Percentiles rank a stretch among this genome's conserved stretches.
Conservation (phyloP, 2,329 filamentous ascomycete species). For the Stagonosporopsis cucurbitacearum region DNA sequence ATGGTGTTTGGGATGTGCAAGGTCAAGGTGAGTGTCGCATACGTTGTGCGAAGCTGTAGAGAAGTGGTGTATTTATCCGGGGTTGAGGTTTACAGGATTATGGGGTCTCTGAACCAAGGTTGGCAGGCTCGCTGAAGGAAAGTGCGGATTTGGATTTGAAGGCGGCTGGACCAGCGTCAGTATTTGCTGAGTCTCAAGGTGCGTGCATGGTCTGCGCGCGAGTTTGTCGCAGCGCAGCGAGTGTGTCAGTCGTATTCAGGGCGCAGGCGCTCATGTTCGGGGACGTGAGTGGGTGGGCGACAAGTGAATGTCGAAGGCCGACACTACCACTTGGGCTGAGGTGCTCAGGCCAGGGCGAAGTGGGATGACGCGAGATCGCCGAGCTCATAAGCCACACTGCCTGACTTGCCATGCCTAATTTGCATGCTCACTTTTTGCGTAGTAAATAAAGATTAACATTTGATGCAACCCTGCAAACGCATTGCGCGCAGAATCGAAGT, state of each 20-base stretch:
- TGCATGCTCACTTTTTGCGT: not conserved
- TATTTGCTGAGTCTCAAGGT: conserved; percentile 27
- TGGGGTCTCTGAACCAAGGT: conserved; percentile 11
- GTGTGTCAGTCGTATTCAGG: conserved; percentile 21
- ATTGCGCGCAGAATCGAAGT: not conserved
- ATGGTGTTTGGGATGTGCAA: conserved; percentile 26
- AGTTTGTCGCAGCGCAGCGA: conserved; percentile 30
- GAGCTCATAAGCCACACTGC: conserved; percentile 5
- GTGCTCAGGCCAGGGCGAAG: conserved; percentile 10
- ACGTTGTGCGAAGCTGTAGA: conserved; percentile 11
- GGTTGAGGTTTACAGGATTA: conserved; percentile 7
- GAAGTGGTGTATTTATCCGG: not conserved
- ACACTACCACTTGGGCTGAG: conserved; percentile 13
- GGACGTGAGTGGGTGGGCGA: conserved; percentile 16
- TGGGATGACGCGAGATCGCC: conserved; percentile 17
- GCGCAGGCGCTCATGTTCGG: conserved; percentile 23
- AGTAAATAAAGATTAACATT: not conserved
- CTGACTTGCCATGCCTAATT: not conserved
- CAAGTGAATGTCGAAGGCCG: conserved; percentile 7
- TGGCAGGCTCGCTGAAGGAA: conserved; percentile 11
- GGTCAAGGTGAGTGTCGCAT: conserved; percentile 10
- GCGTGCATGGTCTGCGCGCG: conserved; percentile 28
- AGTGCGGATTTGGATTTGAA: conserved; percentile 12
- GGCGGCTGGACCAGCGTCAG: conserved; percentile 6
- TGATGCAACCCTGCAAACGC: not conserved